Evolutionary conservation across 352 stramenopile genomes (phyloP).

Genomic region (Globisporangium spiculum): DNA sequence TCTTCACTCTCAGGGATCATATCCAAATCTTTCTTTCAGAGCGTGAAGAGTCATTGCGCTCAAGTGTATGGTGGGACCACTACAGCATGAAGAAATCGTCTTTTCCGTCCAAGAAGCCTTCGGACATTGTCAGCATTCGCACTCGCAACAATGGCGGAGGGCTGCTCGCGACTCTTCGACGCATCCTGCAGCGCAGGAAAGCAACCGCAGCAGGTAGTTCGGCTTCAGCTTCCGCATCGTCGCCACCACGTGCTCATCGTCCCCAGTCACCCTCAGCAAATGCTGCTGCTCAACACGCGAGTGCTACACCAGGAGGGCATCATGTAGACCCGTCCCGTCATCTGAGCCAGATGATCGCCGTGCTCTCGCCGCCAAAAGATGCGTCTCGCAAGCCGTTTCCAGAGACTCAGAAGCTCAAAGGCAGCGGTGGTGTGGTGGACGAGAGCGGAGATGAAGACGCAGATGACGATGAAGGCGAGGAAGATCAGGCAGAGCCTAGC

Average conservation of each 20-base stretch:
- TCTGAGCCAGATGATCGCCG: slow-evolving; percentile 4
- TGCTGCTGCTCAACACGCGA: neutral
- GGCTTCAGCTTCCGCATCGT: neutral
- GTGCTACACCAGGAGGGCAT: too few relatives aligned
- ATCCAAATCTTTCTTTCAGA: neutral
- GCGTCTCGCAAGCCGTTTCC: neutral
- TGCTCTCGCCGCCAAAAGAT: neutral
- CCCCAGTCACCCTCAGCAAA: neutral
- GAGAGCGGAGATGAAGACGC: neutral
- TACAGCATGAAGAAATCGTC: neutral
- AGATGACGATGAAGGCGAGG: neutral
- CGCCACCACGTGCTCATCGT: neutral
- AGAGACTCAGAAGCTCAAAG: neutral
- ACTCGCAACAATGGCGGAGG: neutral
- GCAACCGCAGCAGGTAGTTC: neutral
- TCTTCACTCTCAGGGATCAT: too few relatives aligned
- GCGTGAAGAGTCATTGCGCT: too few relatives aligned
- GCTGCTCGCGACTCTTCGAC: slow-evolving; percentile 6
- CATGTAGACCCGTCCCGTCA: neutral
- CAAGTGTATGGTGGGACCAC: too few relatives aligned
- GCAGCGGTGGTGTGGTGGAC: neutral
- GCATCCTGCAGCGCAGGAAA: slow-evolving; percentile 11
- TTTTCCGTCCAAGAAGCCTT: slow-evolving; percentile 3
- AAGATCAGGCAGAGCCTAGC: neutral
- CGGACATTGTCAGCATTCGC: neutral